A percentile compares a stretch with the other conserved stretches of the same genome.
phyloP scores from a whole-genome alignment of 305 asterid genomes.

The Fraxinus paxiana region DNA sequence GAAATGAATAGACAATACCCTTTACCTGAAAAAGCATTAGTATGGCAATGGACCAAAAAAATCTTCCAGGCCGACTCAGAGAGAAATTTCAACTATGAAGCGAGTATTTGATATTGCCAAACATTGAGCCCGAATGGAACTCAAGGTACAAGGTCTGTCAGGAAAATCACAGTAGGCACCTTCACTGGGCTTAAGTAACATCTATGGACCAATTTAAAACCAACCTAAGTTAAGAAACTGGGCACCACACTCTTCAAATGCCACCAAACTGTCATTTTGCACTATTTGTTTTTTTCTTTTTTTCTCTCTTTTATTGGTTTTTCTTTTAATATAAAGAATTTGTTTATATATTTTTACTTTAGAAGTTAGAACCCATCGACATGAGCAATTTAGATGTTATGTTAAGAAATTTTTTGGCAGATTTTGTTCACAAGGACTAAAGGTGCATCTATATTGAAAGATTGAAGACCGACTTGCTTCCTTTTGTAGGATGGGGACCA shows the following conservation, averaged over 20 bases:
- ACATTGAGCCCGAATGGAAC: background rate
- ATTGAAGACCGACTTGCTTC: background rate
- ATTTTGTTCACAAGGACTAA: background rate
- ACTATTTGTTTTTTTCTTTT: background rate
- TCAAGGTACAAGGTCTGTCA: background rate
- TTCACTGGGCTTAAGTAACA: background rate
- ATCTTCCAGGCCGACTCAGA: background rate
- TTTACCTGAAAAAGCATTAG: background rate
- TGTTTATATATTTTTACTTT: background rate
- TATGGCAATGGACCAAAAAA: background rate
- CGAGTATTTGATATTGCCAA: background rate
- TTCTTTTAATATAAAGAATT: background rate
- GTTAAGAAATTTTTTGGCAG: background rate
- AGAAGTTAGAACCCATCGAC: background rate
- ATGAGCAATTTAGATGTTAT: background rate
- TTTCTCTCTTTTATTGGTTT: background rate
- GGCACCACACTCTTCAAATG: background rate
- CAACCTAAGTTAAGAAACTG: background rate
- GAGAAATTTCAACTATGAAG: background rate
- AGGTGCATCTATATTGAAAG: background rate
- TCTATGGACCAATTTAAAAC: background rate
- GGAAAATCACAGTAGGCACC: constrained; percentile 4
- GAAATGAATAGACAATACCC: background rate
- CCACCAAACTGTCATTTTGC: background rate
- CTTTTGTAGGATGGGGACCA: background rate